Evolutionary conservation across 306 rosid genomes (phyloP).

Genomic region (Malus asiatica): DNA sequence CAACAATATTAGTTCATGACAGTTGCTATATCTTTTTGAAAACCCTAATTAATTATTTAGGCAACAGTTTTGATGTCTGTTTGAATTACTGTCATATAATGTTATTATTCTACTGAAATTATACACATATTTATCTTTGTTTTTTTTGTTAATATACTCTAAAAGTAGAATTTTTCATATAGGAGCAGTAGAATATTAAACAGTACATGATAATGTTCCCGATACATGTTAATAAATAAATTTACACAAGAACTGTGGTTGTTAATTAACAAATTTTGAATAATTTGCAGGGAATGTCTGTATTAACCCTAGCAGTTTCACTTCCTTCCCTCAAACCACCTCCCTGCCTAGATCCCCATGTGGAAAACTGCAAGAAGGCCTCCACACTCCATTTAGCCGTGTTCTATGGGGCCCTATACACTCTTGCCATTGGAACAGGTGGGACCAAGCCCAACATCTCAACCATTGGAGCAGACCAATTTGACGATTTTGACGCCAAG

Average conservation of each 20-base stretch:
- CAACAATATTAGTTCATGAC: background rate
- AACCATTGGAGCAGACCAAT: conserved; percentile 91
- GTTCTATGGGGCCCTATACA: conserved; percentile 76
- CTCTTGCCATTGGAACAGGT: conserved; percentile 78
- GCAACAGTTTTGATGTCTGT: background rate
- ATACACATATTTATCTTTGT: no score
- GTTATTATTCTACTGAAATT: no score
- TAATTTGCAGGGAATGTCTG: conserved; percentile 61
- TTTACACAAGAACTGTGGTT: background rate
- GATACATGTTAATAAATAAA: no score
- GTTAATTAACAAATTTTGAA: background rate
- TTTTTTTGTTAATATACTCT: no score
- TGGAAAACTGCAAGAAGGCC: conserved; percentile 61
- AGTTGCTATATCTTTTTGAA: background rate
- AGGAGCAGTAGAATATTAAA: no score
- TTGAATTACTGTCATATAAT: no score
- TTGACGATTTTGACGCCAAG: conserved; percentile 67
- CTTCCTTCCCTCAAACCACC: conserved; percentile 58
- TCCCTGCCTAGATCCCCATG: conserved; percentile 29
- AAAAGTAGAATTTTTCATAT: background rate
- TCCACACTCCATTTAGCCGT: conserved; percentile 60
- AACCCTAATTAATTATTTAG: background rate
- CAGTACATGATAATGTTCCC: background rate
- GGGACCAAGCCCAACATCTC: conserved; percentile 96
- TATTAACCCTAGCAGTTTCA: conserved; percentile 59